Base-by-base conservation (phyloP, 257 asterid genomes). In the Anisodus tanguticus region DNA sequence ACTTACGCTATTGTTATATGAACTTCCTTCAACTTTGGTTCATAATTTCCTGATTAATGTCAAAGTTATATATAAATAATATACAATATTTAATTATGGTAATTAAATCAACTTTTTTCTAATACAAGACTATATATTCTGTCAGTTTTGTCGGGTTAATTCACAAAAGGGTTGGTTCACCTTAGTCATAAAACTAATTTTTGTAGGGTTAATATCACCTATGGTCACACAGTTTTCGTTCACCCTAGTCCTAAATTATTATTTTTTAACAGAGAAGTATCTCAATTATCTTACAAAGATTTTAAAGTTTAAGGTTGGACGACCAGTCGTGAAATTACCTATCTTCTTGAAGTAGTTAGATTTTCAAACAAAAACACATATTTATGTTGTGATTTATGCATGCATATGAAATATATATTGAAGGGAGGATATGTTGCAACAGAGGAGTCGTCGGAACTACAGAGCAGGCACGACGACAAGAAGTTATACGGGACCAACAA, bases 401-500 rank as follows among this genome's bases (percentile, higher is more conserved):
- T 62, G 67, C 37, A n/a, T 60, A 19, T 62, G 68, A 37, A 71
- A 71, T 19, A 53, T 53, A 53, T 71, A 71, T 26, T 49, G 7
- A 77, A 77, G 82, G 82, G 64, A 77, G 81, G 81, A 74, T 74
- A 22, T 74, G 43, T 74, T 74, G 64, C 49, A 53, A 77, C 82
- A 53, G 81, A 26, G 64, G 31, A 31, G 81, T 2, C 81, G 26
- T 53, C 5, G 81, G 63, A 51, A 51, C 47, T 26, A 76, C 22
- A 26, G 81, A 4, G 81, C 11, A 67, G 47, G 74, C 10, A 67
- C 9, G 49, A 67, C 9, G 22, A 6, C 49, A 77, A 39, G 82
- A 53, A 77, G 31, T 41, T 6, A 47, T 77, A 77, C 64, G 49
- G 82, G 49, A 53, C 47, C 49, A 17, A 26, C 49, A 10, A 8